Base-by-base conservation (phyloP, 139 green algal species). In the Zygnema cylindricum region DNA sequence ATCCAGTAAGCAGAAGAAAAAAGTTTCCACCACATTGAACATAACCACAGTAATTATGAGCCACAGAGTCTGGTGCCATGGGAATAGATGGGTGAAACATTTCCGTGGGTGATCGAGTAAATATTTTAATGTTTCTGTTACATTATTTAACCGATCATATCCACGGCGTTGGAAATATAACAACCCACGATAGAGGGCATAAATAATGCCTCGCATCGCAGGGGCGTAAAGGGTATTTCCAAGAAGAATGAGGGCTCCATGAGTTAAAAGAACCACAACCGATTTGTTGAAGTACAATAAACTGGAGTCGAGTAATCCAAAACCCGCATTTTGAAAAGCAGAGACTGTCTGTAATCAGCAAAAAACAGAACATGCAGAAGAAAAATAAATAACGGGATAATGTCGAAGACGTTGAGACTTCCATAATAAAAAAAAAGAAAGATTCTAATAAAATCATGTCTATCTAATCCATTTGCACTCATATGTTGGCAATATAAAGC, bases 261-360 rank as follows among this genome's bases (percentile, higher is more conserved):
- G 1, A 7, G 84, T n/a, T 11, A 69, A n/a, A 38, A 90, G 85
- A 22, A 90, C 25, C 1, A 71, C 49, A 0, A 54, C 1, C 16
- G 42, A 32, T 41, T 63, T 40, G 42, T 90, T 77, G 42, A 90
- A 88, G 32, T 25, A 78, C 3, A 90, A 78, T 30, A 90, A 33
- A 78, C 89, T 90, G 1, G 38, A 77, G 25, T 75, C 43, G 49
- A 90, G 82, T 0, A 90, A n/a, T 21, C 38, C n/a, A 3, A 90
- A 90, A 25, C 85, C 85, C 0, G 85, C 82, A n/a, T 90, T 90
- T 39, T 41, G 39, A n/a, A 90, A 90, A 32, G 85, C 85, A 11
- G 85, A 90, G 35, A 90, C 81, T n/a, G 77, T 43, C 78, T 90
- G 85, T n/a, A n/a, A n/a, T n/a, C n/a, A n/a, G n/a, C 40, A 88